phyloP scores from a whole-genome alignment of 2,329 filamentous ascomycete genomes.

The Trichoderma breve region DNA sequence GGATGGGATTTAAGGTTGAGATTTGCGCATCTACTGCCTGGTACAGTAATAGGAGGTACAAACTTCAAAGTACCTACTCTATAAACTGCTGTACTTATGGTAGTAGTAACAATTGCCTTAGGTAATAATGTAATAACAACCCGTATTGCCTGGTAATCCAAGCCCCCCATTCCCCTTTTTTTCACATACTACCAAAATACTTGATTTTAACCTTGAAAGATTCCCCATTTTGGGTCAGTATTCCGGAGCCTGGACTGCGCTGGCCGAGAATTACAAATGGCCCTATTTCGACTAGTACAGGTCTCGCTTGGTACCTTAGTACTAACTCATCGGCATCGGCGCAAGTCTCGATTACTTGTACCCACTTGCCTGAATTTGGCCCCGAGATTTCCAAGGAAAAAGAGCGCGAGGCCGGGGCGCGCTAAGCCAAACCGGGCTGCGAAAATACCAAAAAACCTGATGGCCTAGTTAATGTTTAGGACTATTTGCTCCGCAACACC shows the following conservation, averaged over 20 bases:
- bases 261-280: not conserved
- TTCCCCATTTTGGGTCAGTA: not conserved
- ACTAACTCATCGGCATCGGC: too few relatives aligned
- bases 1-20: not conserved
- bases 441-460: not conserved
- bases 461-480: not conserved
- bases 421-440: not conserved
- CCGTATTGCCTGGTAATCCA: not conserved
- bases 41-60: too few relatives aligned
- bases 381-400: not conserved
- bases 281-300: too few relatives aligned
- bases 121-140: not conserved
- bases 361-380: not conserved
- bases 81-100: not conserved
- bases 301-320: too few relatives aligned
- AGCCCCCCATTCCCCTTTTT: not conserved
- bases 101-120: too few relatives aligned
- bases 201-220: too few relatives aligned
- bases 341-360: not conserved
- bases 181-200: not conserved
- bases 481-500: slow-evolving; percentile 2
- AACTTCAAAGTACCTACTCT: not conserved
- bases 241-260: not conserved
- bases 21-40: not conserved
- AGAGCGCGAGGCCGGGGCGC: not conserved